Evolutionary conservation across 331 rosid genomes (phyloP), one percentile per base, ranked within the genome.

Genomic region (Malus hybrid): DNA sequence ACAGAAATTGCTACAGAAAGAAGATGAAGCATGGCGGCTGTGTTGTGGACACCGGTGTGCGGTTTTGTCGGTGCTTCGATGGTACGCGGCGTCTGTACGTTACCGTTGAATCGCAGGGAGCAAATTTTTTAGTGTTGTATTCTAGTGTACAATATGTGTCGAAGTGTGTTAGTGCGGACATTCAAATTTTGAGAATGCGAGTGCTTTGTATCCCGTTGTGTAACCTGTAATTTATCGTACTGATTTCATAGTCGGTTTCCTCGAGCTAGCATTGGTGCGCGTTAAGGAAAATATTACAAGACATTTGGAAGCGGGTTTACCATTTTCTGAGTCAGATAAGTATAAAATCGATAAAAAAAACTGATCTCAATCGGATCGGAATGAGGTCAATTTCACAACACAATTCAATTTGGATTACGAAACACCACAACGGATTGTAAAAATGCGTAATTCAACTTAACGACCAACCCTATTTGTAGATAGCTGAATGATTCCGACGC

Each of bases 161-260:
- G 70, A 67, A 76, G 77, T 76, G 86, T 78, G 79, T 75, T 74
- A 75, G 77, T 81, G 86, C 89, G 64, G 86, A 80, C 76, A 65
- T 83, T 86, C 78, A 68, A 83, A 87, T 90, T 88, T 90, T 88
- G 92, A 83, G 86, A 46, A 84, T 80, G 82, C 82, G 73, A 65
- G 80, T 75, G 84, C 86, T 81, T 73, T 84, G 70, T 18, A 76
- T 84, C 79, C 67, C 82, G 56, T 69, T 32, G 46, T 87, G 87
- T 85, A 85, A 81, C 82, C 69, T 88, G 84, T 87, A 80, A 87
- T 91, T 85, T 85, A 77, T 86, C 78, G 79, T 42, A 82, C 56
- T 39, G 31, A 69, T 4, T 10, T 57, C 24, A 57, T 57, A 9
- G 4, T 16, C 56, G n/a, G 22, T 52, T 1, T 6, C n/a, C 57